Evolutionary conservation across 345 rosid genomes (phyloP), one percentile per base, ranked within the genome.

Genomic region (sweet orange (Citrus sinensis)): DNA sequence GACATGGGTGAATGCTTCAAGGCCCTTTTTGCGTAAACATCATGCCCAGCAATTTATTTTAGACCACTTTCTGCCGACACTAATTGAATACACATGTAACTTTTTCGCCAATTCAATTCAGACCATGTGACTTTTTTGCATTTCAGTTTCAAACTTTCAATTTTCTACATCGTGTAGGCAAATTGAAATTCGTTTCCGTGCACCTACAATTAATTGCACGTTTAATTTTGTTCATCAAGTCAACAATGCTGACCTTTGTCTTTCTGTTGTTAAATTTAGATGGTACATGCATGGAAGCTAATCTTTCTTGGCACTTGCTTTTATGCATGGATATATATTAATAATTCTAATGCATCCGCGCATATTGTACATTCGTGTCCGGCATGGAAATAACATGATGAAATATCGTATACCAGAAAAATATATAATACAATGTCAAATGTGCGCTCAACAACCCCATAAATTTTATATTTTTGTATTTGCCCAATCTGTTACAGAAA

Each of bases 1-100:
- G 73, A 83, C 83, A 73, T 3, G 39, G 55, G 24, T 49, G 63
- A 76, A 73, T 27, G 32, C 73, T 70, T 78, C 73, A 71, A 24
- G 75, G 76, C 59, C 29, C 34, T 2, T 37, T 76, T 74, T 73
- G 17, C 34, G 71, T 25, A 54, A 10, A 76, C 78, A 49, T 49
- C 40, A 49, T 46, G 62, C 68, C 70, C 78, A 22, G 19, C 54
- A 37, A 42, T 49, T 17, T 3, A 32, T 32, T 32, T 40, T 40
- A 56, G 11, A 59, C 61, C 67, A 49, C 25, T 67, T 64, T 42
- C 37, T 32, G 79, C 86, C 77, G 81, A 77, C 86, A 80, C 22
- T 66, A 7, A 8, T 35, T 32, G 22, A 22, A n/a, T n/a, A n/a
- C 25, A 7, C 7, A 20, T 1, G 9, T 34, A 58, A 2, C 10